Percentiles rank a stretch among this genome's conserved stretches.
Conservation (phyloP, 768 basidiomycete genomes). For the Gloeopeniophorella convolvens region DNA sequence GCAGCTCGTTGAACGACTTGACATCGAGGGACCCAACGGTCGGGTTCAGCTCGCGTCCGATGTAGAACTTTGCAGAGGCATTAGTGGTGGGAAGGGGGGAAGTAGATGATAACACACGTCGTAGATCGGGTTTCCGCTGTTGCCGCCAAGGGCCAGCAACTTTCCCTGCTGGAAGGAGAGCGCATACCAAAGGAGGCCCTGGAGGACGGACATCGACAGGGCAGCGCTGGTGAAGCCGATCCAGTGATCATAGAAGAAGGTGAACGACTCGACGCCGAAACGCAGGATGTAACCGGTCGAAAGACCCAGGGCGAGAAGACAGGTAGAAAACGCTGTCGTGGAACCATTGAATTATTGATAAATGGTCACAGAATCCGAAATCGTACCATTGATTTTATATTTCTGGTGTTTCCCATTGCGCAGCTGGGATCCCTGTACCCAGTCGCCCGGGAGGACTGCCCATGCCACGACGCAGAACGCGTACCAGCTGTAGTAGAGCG, state of each 20-base stretch:
- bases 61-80: slow-evolving; percentile 59
- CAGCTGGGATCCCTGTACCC: slow-evolving; percentile 36
- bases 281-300: slow-evolving; percentile 61
- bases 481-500: slow-evolving; percentile 87
- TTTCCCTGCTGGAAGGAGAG: slow-evolving; percentile 62
- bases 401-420: slow-evolving; percentile 69
- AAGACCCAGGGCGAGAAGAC: slow-evolving; percentile 74
- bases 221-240: slow-evolving; percentile 83
- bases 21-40: slow-evolving; percentile 69
- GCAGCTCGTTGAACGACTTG: slow-evolving; percentile 75
- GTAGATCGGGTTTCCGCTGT: slow-evolving; percentile 80
- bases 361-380: not conserved
- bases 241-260: slow-evolving; percentile 90
- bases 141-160: slow-evolving; percentile 88
- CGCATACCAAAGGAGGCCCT: slow-evolving; percentile 65
- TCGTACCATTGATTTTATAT: slow-evolving; percentile 94
- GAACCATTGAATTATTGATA: not conserved
- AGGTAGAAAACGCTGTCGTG: slow-evolving; percentile 75
- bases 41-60: slow-evolving; percentile 93
- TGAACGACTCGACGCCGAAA: slow-evolving; percentile 73
- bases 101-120: slow-evolving; percentile 54
- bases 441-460: slow-evolving; percentile 62
- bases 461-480: slow-evolving; percentile 78
- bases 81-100: not conserved
- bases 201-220: slow-evolving; percentile 67